Conservation (phyloP, 768 basidiomycete genomes). For the Serendipita indica region DNA sequence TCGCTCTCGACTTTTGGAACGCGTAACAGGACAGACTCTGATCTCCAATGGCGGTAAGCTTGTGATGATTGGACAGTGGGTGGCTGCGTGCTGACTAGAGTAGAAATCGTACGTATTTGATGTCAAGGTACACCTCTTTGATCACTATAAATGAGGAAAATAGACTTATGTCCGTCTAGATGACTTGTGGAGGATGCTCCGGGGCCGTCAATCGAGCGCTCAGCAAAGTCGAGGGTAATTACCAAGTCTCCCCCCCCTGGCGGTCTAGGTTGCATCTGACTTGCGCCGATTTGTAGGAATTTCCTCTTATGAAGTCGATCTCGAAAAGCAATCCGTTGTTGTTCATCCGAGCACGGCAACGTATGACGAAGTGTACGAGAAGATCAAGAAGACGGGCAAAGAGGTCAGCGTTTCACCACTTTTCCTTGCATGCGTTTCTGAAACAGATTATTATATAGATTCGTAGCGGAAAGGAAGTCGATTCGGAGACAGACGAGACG, state of each 20-base stretch:
- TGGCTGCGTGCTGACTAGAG: neutral
- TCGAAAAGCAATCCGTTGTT: constrained; percentile 57
- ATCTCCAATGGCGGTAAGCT: neutral
- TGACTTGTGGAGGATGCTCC: constrained; percentile 80
- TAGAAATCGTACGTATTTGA: constrained; percentile 1
- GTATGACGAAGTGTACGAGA: constrained; percentile 52
- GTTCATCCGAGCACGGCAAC: constrained; percentile 40
- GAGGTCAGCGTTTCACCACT: constrained; percentile 34
- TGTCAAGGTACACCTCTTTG: neutral
- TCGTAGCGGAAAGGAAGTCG: neutral
- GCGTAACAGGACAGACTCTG: neutral
- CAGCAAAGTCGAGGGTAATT: constrained; percentile 43
- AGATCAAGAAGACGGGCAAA: constrained; percentile 86
- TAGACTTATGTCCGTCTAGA: constrained; percentile 32
- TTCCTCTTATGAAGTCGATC: constrained; percentile 40
- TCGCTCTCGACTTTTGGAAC: neutral
- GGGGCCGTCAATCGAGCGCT: constrained; percentile 66
- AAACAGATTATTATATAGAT: neutral
- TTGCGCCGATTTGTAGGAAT: constrained; percentile 31
- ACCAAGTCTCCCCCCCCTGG: constrained; percentile 14
- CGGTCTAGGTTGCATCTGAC: neutral
- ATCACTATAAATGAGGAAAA: neutral
- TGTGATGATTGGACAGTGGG: no score
- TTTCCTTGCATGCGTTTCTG: neutral
- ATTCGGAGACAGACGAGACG: neutral